Conservation (phyloP, 2,329 filamentous ascomycete genomes). For the Metarhizium humberi region DNA sequence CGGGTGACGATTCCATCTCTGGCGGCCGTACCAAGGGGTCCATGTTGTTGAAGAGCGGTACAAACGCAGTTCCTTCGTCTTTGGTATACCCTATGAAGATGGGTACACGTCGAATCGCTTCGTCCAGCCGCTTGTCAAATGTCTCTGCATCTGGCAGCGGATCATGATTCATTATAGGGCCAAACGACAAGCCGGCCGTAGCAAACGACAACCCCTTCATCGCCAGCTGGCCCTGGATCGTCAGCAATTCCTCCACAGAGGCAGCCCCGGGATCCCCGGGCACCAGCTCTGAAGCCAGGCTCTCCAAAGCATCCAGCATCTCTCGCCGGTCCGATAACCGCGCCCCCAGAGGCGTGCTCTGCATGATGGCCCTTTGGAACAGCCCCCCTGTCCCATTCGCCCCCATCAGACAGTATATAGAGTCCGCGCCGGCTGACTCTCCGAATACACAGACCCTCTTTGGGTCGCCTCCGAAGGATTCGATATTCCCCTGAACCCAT, state of each 20-base stretch:
- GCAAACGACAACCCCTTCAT: too few relatives aligned
- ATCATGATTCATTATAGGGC: too few relatives aligned
- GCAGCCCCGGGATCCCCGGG: too few relatives aligned
- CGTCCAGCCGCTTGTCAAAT: background rate
- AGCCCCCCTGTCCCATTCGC: constrained; percentile 4
- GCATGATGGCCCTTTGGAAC: constrained; percentile 10
- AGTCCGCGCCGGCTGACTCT: constrained; percentile 38
- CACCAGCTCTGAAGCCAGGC: too few relatives aligned
- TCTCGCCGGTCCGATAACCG: background rate
- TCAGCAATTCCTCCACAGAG: background rate
- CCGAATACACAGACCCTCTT: constrained; percentile 40
- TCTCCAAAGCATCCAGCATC: too few relatives aligned
- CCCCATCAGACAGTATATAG: constrained; percentile 16
- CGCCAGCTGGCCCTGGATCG: background rate
- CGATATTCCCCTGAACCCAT: constrained; percentile 56
- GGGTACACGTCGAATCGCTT: background rate
- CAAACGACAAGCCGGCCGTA: too few relatives aligned
- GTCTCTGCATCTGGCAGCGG: too few relatives aligned
- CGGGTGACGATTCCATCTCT: too few relatives aligned
- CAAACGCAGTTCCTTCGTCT: constrained; percentile 6
- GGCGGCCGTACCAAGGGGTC: too few relatives aligned
- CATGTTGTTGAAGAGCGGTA: background rate
- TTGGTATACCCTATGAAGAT: constrained; percentile 5
- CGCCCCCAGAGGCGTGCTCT: constrained; percentile 9
- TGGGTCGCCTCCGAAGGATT: constrained; percentile 55